A percentile compares a stretch with the other conserved stretches of the same genome.
phyloP scores from a whole-genome alignment of 495 filamentous ascomycete species.

The Penicillium bialowiezense region DNA sequence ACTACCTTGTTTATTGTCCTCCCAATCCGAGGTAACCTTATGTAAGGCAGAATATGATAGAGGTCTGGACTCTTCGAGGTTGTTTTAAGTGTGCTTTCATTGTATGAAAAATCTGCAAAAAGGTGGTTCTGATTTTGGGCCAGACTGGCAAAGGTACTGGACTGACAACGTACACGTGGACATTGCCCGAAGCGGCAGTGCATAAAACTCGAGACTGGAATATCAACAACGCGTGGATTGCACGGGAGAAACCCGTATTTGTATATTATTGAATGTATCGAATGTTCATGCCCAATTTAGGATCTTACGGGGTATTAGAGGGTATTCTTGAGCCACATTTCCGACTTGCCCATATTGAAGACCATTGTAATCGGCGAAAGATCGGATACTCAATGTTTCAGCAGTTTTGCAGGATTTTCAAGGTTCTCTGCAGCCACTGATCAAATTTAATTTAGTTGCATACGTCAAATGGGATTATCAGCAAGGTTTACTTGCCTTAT shows the following conservation, averaged over 20 bases:
- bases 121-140: not conserved
- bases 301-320: not conserved
- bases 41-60: not conserved
- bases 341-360: not conserved
- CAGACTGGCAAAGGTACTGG: constrained; percentile 1
- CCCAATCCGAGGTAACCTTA: not conserved
- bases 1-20: not conserved
- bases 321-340: not conserved
- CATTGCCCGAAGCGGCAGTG: not conserved
- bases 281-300: not conserved
- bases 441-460: not conserved
- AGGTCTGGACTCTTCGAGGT: not conserved
- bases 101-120: not conserved
- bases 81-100: not conserved
- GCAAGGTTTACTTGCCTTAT: not conserved
- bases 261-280: not conserved
- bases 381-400: not conserved
- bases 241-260: not conserved
- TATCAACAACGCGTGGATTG: not conserved
- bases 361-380: not conserved
- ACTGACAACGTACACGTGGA: not conserved
- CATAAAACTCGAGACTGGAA: not conserved
- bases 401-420: no score
- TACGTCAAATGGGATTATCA: not conserved
- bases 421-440: not conserved